phyloP scores from a whole-genome alignment of 331 rosid species.

The Quercus phellos region DNA sequence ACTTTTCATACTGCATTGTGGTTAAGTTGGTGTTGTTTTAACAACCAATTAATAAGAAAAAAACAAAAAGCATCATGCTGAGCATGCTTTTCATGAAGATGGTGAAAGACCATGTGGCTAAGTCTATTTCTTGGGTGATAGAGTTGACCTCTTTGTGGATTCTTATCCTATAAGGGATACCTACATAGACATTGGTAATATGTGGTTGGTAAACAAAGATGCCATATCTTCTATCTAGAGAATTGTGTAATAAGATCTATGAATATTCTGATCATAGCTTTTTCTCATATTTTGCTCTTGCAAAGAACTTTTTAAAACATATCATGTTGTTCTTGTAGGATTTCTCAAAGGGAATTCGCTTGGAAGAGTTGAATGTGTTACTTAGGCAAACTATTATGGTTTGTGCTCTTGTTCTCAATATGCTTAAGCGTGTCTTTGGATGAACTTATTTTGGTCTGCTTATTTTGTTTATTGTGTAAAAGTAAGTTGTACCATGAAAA shows the following conservation, averaged over 20 bases:
- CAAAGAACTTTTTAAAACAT: constrained; percentile 5
- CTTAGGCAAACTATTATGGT: constrained; percentile 91
- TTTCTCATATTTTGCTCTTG: background rate
- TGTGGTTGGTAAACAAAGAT: constrained; percentile 7
- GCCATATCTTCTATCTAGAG: background rate
- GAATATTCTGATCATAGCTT: background rate
- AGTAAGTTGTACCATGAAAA: too few species aligned
- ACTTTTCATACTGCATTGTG: constrained; percentile 2
- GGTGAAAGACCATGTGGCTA: background rate
- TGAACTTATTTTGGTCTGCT: too few species aligned
- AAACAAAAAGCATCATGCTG: constrained; percentile 8
- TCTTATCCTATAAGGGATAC: background rate
- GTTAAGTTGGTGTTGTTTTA: constrained; percentile 15
- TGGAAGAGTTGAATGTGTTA: constrained; percentile 91
- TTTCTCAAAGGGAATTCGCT: constrained; percentile 84
- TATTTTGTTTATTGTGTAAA: too few species aligned
- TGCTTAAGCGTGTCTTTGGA: background rate
- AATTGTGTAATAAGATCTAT: background rate
- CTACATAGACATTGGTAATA: background rate
- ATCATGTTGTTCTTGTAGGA: constrained; percentile 58
- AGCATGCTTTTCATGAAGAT: constrained; percentile 24
- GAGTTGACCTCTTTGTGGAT: background rate
- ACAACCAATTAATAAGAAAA: background rate
- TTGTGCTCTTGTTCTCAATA: constrained; percentile 31
- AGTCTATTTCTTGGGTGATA: constrained; percentile 5